phyloP scores from a whole-genome alignment of 176 grass and related monocot genomes.

The Hordeum marinum region DNA sequence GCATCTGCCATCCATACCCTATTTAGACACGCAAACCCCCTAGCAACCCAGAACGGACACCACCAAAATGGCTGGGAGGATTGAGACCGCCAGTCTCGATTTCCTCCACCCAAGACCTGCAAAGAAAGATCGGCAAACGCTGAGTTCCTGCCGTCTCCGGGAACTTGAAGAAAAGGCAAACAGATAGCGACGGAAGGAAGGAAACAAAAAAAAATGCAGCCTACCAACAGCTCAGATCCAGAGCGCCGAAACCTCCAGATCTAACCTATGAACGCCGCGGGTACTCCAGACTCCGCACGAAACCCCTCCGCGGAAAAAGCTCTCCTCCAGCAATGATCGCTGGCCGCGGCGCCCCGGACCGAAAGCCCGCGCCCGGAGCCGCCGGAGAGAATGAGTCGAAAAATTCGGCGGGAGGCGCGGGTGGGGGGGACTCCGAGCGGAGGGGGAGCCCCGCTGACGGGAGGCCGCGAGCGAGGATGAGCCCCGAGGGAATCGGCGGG shows the following conservation, averaged over 20 bases:
- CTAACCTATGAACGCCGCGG: conserved; percentile 35
- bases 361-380: background rate
- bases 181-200: background rate
- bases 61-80: background rate
- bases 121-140: background rate
- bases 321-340: background rate
- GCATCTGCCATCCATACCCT: conserved; percentile 6
- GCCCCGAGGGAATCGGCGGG: background rate
- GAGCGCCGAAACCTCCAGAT: conserved; percentile 27
- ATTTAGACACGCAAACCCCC: conserved; percentile 11
- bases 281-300: background rate
- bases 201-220: background rate
- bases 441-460: background rate
- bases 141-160: background rate
- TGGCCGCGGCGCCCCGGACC: background rate
- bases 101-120: conserved; percentile 19
- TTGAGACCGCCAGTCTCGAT: conserved; percentile 15
- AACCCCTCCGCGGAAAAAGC: background rate
- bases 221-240: conserved; percentile 32
- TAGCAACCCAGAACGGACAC: conserved; percentile 17
- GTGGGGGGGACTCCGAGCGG: background rate
- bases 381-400: background rate
- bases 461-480: background rate
- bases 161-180: background rate
- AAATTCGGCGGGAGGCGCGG: conserved; percentile 2